A percentile compares a stretch with the other conserved stretches of the same genome.
phyloP scores from a whole-genome alignment of 805 yeast genomes.

The Wickerhamomyces mucosus region DNA sequence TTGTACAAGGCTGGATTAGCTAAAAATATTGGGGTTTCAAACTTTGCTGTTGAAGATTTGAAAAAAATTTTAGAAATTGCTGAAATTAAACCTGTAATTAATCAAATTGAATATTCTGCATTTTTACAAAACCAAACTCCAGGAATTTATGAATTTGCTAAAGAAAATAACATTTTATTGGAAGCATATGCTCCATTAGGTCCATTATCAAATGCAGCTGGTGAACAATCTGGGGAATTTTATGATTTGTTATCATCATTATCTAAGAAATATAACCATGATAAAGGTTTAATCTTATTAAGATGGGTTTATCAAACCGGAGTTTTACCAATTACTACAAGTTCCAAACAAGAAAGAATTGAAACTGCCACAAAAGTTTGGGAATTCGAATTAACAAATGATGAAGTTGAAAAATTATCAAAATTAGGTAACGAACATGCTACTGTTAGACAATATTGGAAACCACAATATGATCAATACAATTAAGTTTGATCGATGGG shows the following conservation, averaged over 20 bases:
- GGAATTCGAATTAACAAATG: constrained; percentile 40
- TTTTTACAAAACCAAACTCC: constrained; percentile 61
- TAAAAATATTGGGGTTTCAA: constrained; percentile 53
- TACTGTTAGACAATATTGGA: constrained; percentile 27
- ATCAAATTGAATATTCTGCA: constrained; percentile 61
- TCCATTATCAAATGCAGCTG: constrained; percentile 44
- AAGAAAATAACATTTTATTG: constrained; percentile 38
- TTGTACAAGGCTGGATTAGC: constrained; percentile 42
- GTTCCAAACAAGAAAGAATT: constrained; percentile 49
- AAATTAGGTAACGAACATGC: constrained; percentile 29
- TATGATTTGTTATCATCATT: constrained; percentile 33
- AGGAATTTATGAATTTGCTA: constrained; percentile 41
- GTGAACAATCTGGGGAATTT: constrained; percentile 26
- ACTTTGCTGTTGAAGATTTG: constrained; percentile 39
- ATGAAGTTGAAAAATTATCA: constrained; percentile 38
- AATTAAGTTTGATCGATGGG: constrained; percentile 3
- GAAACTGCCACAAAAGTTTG: constrained; percentile 37
- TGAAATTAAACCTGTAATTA: constrained; percentile 40
- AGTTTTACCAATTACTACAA: constrained; percentile 67
- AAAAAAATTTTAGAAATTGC: constrained; percentile 30
- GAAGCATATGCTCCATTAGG: constrained; percentile 66
- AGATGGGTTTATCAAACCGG: constrained; percentile 63
- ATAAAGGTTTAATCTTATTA: constrained; percentile 56
- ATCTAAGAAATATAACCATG: constrained; percentile 45
- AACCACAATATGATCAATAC: constrained; percentile 16